phyloP scores from a whole-genome alignment of 73 alveolate species.

The Paramecium octaurelia region DNA sequence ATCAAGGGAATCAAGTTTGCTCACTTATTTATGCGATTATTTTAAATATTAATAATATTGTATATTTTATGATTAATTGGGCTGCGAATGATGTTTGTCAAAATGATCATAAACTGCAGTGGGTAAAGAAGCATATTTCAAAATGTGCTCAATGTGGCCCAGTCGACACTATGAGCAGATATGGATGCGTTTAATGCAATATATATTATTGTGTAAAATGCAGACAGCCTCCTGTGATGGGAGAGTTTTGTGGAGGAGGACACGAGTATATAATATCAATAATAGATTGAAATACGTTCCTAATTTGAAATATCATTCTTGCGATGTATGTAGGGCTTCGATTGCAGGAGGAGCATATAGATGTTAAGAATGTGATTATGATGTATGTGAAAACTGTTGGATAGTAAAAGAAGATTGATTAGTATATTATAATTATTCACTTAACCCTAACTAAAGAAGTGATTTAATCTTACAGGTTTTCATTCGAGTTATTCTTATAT shows the following conservation, averaged over 20 bases:
- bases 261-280: not conserved
- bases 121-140: not conserved
- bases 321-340: slow-evolving; percentile 15
- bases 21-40: not conserved
- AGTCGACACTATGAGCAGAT: not conserved
- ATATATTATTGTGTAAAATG: slow-evolving; percentile 24
- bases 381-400: slow-evolving; percentile 40
- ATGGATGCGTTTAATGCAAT: not conserved
- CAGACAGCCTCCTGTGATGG: slow-evolving; percentile 23
- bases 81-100: not conserved
- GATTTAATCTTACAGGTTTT: not conserved
- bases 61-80: not conserved
- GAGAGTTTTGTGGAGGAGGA: slow-evolving; percentile 29
- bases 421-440: not conserved
- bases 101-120: not conserved
- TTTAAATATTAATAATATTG: not conserved
- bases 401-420: slow-evolving; percentile 23
- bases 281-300: slow-evolving; percentile 33
- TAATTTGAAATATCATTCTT: not conserved
- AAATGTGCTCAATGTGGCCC: slow-evolving; percentile 37
- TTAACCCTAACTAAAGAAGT: not conserved
- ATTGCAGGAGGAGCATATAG: slow-evolving; percentile 25
- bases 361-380: slow-evolving; percentile 28
- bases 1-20: not conserved
- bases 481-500: not conserved